Evolutionary conservation across 2,329 filamentous ascomycete genomes (phyloP), one percentile per base, ranked within the genome.

Genomic region (Botrytis tulipae): DNA sequence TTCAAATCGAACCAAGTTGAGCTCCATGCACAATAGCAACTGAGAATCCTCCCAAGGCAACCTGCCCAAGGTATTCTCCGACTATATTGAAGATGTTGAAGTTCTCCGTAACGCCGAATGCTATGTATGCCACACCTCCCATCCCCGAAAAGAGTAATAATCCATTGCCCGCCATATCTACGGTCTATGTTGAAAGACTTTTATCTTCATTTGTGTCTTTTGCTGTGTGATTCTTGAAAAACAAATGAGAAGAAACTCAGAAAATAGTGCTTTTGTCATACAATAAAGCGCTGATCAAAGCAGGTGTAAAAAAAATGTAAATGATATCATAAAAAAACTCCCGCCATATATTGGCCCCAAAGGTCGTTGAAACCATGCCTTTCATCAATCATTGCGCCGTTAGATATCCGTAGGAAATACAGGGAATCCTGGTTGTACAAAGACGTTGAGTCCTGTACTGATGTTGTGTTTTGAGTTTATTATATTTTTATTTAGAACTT

Each of bases 401-500:
- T 73, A 79, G 77, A 78, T 76, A 73, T 76, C 78, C 76, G 68
- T 73, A 78, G 73, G 72, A 79, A 79, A 78, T 73, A 67, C 73
- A 75, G 73, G 74, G 75, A 76, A 74, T 76, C 73, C 73, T 70
- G 70, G 67, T 54, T 68, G 66, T 75, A 74, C 73, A 70, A 73
- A 76, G 79, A 81, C 79, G 80, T 81, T 81, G 80, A 81, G 79
- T 81, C 79, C 73, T 59, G 48, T 75, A 76, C 76, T 74, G 72
- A 76, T 74, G 76, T 79, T 73, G 75, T 76, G 73, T 76, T 70
- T 70, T 75, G 72, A 71, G 72, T 67, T 76, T 70, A 67, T 66
- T 59, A 61, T 54, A 42, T 35, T 62, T 62, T 76, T 78, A 80
- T 84, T 90, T 97, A 98, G 86, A 93, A 92, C 86, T 93, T 95